These are phyloP conservation scores for Phytopythium vexans DNA, from an alignment of 352 stramenopile genomes.

Conservation along the genomic window DNA sequence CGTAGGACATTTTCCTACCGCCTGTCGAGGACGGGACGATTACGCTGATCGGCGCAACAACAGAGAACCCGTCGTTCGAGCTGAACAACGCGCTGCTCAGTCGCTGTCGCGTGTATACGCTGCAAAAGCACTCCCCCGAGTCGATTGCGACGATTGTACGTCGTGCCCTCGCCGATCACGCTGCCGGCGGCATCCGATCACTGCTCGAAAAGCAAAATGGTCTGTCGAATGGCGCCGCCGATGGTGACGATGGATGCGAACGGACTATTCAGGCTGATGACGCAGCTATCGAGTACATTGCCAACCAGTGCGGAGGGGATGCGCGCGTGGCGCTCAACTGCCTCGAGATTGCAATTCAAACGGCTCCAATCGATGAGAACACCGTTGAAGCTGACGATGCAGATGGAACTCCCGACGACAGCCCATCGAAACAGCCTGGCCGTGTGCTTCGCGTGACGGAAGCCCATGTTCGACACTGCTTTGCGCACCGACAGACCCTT, in stretches of 20 bases:
- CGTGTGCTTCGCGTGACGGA: conserved; percentile 37
- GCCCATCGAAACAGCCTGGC: not conserved
- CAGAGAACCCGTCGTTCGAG: conserved; percentile 88
- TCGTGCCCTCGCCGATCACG: conserved; percentile 44
- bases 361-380: conserved; percentile 22
- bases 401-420: not conserved
- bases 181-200: conserved; percentile 25
- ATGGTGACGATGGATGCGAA: conserved; percentile 4
- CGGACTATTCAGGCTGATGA: conserved; percentile 44
- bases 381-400: not conserved
- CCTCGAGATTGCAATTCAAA: conserved; percentile 76
- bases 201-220: conserved; percentile 9
- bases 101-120: conserved; percentile 73
- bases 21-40: conserved; percentile 80
- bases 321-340: conserved; percentile 80
- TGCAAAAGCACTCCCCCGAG: conserved; percentile 63
- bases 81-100: conserved; percentile 84
- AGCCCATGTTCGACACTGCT: conserved; percentile 67
- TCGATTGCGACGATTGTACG: conserved; percentile 66
- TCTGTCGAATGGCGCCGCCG: conserved; percentile 4
- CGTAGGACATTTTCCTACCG: conserved; percentile 79
- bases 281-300: conserved; percentile 59
- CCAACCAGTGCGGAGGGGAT: conserved; percentile 73
- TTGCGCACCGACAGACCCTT: conserved; percentile 65
- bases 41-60: conserved; percentile 87